phyloP scores from a whole-genome alignment of 2,329 filamentous ascomycete genomes.

The Epichloe baconii region DNA sequence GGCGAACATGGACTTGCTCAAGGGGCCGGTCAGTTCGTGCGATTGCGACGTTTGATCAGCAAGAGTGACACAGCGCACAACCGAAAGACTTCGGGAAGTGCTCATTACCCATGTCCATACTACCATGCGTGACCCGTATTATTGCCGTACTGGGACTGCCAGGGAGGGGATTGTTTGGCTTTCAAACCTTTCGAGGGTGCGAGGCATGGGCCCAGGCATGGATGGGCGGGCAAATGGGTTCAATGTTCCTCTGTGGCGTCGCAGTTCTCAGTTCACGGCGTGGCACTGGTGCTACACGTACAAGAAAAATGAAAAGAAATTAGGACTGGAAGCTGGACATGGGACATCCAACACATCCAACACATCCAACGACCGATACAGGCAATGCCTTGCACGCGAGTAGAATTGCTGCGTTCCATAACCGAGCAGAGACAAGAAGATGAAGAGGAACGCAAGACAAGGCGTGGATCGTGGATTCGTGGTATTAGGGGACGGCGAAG shows the following conservation, averaged over 20 bases:
- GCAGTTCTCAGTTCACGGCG: background rate
- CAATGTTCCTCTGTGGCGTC: background rate
- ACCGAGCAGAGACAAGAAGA: too few relatives aligned
- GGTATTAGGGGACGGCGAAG: too few relatives aligned
- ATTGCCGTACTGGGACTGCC: too few relatives aligned
- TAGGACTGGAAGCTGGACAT: too few relatives aligned
- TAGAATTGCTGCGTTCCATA: too few relatives aligned
- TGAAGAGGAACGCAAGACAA: too few relatives aligned
- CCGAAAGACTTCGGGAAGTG: conserved; percentile 1
- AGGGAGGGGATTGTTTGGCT: too few relatives aligned
- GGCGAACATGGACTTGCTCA: background rate
- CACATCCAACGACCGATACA: too few relatives aligned
- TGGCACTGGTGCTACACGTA: background rate
- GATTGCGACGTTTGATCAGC: background rate
- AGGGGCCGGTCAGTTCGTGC: background rate
- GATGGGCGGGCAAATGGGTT: background rate
- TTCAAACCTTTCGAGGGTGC: background rate
- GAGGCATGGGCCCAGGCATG: background rate
- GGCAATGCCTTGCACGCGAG: too few relatives aligned
- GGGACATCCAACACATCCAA: too few relatives aligned
- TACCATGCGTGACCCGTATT: too few relatives aligned
- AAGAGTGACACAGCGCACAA: background rate
- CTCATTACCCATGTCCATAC: background rate
- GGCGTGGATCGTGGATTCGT: too few relatives aligned
- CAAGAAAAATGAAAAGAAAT: background rate